Evolutionary conservation across 1,139 yeast species (phyloP).

Genomic region (Magnusiomyces clavatus): DNA sequence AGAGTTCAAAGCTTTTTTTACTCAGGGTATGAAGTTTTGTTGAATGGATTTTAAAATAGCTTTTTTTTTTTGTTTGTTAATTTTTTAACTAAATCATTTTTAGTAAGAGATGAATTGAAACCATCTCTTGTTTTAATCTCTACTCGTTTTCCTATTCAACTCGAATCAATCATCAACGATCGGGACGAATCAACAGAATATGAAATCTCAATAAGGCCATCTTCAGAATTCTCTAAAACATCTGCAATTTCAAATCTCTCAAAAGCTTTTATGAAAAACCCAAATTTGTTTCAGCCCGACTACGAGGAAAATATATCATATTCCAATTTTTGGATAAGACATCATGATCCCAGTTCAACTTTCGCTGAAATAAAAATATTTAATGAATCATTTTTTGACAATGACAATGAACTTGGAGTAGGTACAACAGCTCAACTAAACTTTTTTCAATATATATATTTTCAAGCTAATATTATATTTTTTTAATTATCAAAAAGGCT

Average conservation of each 20-base stretch:
- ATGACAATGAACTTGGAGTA: constrained; percentile 14
- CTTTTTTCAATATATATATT: background rate
- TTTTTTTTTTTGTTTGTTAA: background rate
- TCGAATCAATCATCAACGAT: constrained; percentile 7
- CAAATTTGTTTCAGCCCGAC: constrained; percentile 10
- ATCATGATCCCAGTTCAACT: constrained; percentile 1
- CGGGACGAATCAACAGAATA: constrained; percentile 9
- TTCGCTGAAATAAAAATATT: constrained; percentile 8
- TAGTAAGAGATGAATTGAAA: constrained; percentile 6
- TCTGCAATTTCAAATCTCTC: constrained; percentile 9
- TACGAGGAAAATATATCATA: constrained; percentile 9
- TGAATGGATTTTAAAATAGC: background rate
- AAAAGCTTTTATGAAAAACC: constrained; percentile 6
- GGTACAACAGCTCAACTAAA: no score
- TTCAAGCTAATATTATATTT: background rate
- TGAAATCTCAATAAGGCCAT: constrained; percentile 9
- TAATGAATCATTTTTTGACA: constrained; percentile 10
- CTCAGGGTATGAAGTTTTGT: constrained; percentile 5
- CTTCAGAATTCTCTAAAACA: constrained; percentile 11
- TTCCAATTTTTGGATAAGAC: constrained; percentile 7
- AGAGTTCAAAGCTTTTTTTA: constrained; percentile 8
- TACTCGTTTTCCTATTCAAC: constrained; percentile 7
- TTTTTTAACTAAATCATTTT: background rate
- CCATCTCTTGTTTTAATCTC: constrained; percentile 8
- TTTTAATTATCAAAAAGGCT: background rate